These are phyloP conservation scores for Trichoderma afroharzianum DNA, from an alignment of 2,329 filamentous ascomycete species.

Conservation along the genomic window DNA sequence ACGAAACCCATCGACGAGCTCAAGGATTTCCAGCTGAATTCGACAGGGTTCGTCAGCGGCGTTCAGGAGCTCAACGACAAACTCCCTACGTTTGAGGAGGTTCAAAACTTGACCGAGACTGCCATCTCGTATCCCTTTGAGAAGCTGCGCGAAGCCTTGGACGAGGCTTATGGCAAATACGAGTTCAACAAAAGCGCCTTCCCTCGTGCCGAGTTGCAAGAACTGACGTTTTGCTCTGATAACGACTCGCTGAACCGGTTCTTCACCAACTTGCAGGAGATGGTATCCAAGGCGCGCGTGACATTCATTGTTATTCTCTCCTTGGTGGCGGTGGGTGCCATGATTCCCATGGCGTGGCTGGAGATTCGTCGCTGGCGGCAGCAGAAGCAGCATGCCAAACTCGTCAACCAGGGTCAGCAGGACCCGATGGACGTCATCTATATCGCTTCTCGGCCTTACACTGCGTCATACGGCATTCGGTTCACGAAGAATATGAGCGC, in stretches of 20 bases:
- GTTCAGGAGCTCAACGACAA: conserved; percentile 71
- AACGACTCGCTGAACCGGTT: conserved; percentile 79
- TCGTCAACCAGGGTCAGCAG: conserved; percentile 62
- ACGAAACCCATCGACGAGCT: conserved; percentile 61
- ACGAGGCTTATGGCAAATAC: conserved; percentile 67
- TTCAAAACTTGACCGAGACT: conserved; percentile 75
- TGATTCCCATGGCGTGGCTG: conserved; percentile 73
- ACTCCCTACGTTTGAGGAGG: conserved; percentile 78
- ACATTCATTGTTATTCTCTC: conserved; percentile 74
- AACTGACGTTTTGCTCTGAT: conserved; percentile 82
- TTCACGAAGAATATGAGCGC: conserved; percentile 62
- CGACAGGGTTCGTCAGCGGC: conserved; percentile 63
- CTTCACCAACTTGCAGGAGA: conserved; percentile 67
- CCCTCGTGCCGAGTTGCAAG: conserved; percentile 77
- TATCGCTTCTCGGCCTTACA: conserved; percentile 76
- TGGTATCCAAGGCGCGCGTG: conserved; percentile 66
- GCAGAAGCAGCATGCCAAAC: conserved; percentile 65
- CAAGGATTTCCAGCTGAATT: conserved; percentile 64
- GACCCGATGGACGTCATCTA: conserved; percentile 88
- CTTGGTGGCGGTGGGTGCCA: conserved; percentile 66
- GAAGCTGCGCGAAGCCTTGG: conserved; percentile 69
- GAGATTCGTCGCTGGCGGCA: conserved; percentile 75
- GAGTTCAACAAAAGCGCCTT: conserved; percentile 74
- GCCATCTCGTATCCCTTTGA: conserved; percentile 78
- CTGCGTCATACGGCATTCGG: conserved; percentile 68